A percentile compares a stretch with the other conserved stretches of the same genome.
Conservation (phyloP, 345 rosid species). For the Gossypioides kirkii region DNA sequence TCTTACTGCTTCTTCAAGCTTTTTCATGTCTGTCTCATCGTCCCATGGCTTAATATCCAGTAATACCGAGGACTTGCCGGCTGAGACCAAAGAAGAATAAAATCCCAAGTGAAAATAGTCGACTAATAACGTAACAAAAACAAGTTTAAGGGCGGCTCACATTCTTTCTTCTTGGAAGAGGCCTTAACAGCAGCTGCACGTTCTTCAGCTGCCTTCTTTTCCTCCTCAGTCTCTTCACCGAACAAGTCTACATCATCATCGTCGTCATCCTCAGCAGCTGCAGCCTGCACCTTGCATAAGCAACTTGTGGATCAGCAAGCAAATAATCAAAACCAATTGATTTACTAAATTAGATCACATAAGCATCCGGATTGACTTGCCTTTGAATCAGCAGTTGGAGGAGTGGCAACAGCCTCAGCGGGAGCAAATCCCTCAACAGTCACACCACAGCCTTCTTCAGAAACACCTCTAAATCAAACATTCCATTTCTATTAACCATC, state of each 20-base stretch:
- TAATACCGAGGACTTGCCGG: conserved; percentile 77
- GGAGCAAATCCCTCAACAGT: conserved; percentile 57
- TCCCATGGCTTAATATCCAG: conserved; percentile 85
- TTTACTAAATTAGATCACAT: neutral
- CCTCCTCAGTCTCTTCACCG: conserved; percentile 89
- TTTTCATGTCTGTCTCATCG: conserved; percentile 89
- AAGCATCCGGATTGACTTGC: conserved; percentile 26
- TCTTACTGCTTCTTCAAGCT: conserved; percentile 74
- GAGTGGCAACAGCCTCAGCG: conserved; percentile 64
- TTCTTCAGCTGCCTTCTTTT: conserved; percentile 36
- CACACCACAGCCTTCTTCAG: conserved; percentile 81
- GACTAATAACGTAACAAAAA: no score
- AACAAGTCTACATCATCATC: conserved; percentile 71
- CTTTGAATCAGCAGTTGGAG: conserved; percentile 68
- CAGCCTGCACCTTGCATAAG: conserved; percentile 31
- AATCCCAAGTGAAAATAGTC: neutral
- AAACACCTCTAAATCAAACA: conserved; percentile 53
- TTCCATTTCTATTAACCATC: neutral
- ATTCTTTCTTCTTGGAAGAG: conserved; percentile 55
- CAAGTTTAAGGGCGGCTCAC: conserved; percentile 22
- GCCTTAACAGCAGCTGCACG: conserved; percentile 54
- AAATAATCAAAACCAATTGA: no score
- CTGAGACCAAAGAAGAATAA: conserved; percentile 22
- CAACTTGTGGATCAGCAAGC: neutral
- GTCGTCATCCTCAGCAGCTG: conserved; percentile 41